Conservation (phyloP, 177 flowering plant species). For the Vitis hybrid region DNA sequence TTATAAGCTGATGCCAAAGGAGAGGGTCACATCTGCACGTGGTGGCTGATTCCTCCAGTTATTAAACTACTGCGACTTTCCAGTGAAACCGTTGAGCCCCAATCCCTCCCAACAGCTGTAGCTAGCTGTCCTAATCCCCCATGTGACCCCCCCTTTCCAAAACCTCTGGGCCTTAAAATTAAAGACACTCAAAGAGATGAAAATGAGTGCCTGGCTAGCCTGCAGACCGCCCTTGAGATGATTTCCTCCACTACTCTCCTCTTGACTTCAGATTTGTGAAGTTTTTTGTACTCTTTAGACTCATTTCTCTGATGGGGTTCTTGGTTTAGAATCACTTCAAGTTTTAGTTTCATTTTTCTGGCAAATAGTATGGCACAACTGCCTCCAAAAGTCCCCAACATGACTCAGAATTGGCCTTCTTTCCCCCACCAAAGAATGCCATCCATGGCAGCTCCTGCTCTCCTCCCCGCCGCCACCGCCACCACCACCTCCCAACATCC, state of each 20-base stretch:
- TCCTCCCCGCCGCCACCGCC: slow-evolving; percentile 1
- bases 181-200: not conserved
- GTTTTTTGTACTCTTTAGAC: not conserved
- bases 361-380: slow-evolving; percentile 44
- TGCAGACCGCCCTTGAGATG: too few relatives aligned
- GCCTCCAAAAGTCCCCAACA: slow-evolving; percentile 47
- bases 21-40: slow-evolving; percentile 54
- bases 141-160: slow-evolving; percentile 42
- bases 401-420: slow-evolving; percentile 44
- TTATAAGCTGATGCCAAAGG: slow-evolving; percentile 5
- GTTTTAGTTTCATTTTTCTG: not conserved
- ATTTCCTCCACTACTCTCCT: too few relatives aligned
- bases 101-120: slow-evolving; percentile 40
- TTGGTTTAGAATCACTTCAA: not conserved
- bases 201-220: not conserved
- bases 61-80: slow-evolving; percentile 25
- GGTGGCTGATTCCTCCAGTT: slow-evolving; percentile 41
- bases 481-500: slow-evolving; percentile 10
- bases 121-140: slow-evolving; percentile 62
- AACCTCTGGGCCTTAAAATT: slow-evolving; percentile 12
- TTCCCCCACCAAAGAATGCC: slow-evolving; percentile 35
- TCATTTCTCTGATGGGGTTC: not conserved
- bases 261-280: too few relatives aligned
- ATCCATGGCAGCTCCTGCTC: slow-evolving; percentile 2
- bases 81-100: slow-evolving; percentile 24